Evolutionary conservation across 2,329 filamentous ascomycete species (phyloP), one percentile per base, ranked within the genome.

Genomic region (Penicillium sp.): DNA sequence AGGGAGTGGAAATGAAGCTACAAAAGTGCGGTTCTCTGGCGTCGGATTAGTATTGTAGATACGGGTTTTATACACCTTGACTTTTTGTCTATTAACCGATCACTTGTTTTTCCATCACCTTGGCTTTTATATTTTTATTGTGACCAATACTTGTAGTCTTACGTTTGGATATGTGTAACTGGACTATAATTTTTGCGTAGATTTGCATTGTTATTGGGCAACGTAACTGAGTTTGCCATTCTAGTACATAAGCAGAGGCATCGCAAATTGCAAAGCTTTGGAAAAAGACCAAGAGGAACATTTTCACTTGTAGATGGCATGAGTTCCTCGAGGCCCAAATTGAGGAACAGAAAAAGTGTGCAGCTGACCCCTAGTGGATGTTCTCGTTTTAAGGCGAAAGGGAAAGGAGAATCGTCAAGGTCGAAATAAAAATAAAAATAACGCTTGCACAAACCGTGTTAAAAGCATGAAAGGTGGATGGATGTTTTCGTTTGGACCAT

Each of bases 31-130:
- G 51, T 60, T 59, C 49, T 62, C 43, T 20, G 60, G 59, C 60
- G 60, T 61, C 43, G 43, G 48, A 52, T 61, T 43, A n/a, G n/a
- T n/a, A n/a, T 49, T 60, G 56, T 58, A 64, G 56, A 68, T 67
- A 68, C 61, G 65, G 47, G 48, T 54, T 57, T 52, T 58, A 58
- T 54, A 59, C 42, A 56, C 46, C 51, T 56, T 56, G 50, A 44
- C 48, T 60, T 55, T 40, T 63, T 54, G 49, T 56, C 54, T 55
- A 47, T 51, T 51, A 36, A 43, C 21, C 47, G 39, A 45, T 48
- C 34, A 32, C 32, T 58, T 54, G 36, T 34, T 43, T 34, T 43
- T 45, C 39, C 18, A 42, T 51, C 26, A 27, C 39, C 43, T 13
- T 36, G 52, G 13, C n/a, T n/a, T n/a, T n/a, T n/a, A n/a, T n/a